Conservation (phyloP, 2,329 filamentous ascomycete genomes). For the Epicoccum sorghinum region DNA sequence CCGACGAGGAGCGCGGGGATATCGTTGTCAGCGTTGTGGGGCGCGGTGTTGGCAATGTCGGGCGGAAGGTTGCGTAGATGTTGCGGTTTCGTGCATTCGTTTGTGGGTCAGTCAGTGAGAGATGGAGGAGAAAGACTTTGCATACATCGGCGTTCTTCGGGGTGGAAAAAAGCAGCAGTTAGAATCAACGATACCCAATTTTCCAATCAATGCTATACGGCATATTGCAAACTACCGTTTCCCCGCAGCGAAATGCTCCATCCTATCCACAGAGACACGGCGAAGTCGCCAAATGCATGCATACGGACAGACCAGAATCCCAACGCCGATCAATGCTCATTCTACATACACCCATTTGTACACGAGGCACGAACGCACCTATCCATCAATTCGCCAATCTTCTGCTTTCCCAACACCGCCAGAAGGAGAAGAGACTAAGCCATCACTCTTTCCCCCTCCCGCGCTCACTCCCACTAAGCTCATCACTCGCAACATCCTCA, state of each 20-base stretch:
- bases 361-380: background rate
- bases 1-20: conserved; percentile 64
- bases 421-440: too few relatives aligned
- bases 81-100: conserved; percentile 57
- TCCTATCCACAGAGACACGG: too few relatives aligned
- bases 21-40: conserved; percentile 92
- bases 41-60: conserved; percentile 90
- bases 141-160: conserved; percentile 6
- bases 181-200: conserved; percentile 17
- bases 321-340: conserved; percentile 10
- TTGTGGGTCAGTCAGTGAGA: background rate
- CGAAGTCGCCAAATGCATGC: background rate
- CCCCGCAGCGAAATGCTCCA: background rate
- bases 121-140: background rate
- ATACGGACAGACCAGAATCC: background rate
- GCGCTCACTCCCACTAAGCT: conserved; percentile 22
- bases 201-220: conserved; percentile 5
- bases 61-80: conserved; percentile 76
- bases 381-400: background rate
- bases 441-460: conserved; percentile 35
- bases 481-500: conserved; percentile 13
- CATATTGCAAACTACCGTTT: background rate
- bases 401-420: background rate
- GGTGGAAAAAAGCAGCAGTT: conserved; percentile 10
- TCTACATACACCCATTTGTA: background rate